Percentiles rank a stretch among this genome's conserved stretches.
Evolutionary conservation across 192 early-diverging fungal species (phyloP).

Genomic region (Coemansia sp.): DNA sequence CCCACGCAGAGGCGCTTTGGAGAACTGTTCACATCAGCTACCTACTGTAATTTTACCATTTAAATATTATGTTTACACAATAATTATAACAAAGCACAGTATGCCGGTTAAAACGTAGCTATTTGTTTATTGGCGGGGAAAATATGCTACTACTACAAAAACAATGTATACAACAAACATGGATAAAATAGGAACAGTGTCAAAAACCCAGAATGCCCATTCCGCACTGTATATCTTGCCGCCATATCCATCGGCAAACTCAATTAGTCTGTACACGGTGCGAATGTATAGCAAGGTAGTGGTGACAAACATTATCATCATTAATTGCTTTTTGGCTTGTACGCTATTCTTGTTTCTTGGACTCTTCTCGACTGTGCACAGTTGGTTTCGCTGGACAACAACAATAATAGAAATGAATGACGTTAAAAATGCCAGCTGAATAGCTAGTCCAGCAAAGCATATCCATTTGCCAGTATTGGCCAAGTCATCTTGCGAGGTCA

Average conservation of each 20-base stretch:
- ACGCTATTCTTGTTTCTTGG: neutral
- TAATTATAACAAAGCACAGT: no score
- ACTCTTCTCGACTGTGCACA: slow-evolving; percentile 16
- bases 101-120: no score
- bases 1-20: no score
- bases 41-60: no score
- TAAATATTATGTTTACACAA: no score
- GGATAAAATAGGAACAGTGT: slow-evolving; percentile 29
- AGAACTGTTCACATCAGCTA: no score
- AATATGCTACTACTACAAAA: neutral
- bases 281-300: slow-evolving; percentile 34
- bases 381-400: slow-evolving; percentile 4
- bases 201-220: slow-evolving; percentile 53
- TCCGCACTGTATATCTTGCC: slow-evolving; percentile 42
- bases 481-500: slow-evolving; percentile 16
- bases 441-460: slow-evolving; percentile 27
- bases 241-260: slow-evolving; percentile 36
- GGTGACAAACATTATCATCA: slow-evolving; percentile 24
- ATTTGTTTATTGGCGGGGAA: neutral
- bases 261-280: slow-evolving; percentile 38
- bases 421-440: slow-evolving; percentile 35
- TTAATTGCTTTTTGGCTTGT: slow-evolving; percentile 15
- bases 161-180: slow-evolving; percentile 18
- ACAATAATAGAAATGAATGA: slow-evolving; percentile 18
- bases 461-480: slow-evolving; percentile 26